These are phyloP conservation scores for Aspergillus affinis DNA, from an alignment of 495 filamentous ascomycete genomes.

Conservation along the genomic window DNA sequence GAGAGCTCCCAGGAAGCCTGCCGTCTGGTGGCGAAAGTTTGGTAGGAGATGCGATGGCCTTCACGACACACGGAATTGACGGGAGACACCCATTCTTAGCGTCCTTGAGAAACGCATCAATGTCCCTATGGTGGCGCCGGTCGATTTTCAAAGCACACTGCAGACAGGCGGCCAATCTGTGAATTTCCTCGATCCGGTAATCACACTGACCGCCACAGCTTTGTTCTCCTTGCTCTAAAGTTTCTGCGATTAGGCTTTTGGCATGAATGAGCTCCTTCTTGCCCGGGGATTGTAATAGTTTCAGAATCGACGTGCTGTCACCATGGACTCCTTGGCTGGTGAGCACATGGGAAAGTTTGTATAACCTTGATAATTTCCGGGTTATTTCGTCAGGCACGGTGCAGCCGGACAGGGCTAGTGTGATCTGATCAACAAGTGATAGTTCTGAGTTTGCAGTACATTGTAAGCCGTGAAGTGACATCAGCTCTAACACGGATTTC, in stretches of 20 bases:
- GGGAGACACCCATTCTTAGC: slow-evolving; percentile 18
- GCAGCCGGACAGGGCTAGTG: slow-evolving; percentile 9
- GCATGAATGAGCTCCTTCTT: not conserved
- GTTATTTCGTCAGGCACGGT: slow-evolving; percentile 1
- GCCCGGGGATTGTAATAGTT: not conserved
- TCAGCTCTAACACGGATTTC: slow-evolving; percentile 14
- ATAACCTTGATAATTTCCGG: slow-evolving; percentile 13
- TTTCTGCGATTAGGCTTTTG: not conserved
- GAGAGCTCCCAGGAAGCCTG: not conserved
- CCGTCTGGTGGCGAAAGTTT: not conserved
- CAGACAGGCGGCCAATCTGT: slow-evolving; percentile 9
- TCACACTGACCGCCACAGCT: not conserved
- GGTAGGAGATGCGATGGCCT: not conserved
- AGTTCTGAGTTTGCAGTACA: slow-evolving; percentile 9
- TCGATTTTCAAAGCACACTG: slow-evolving; percentile 9
- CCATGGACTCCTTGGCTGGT: not conserved
- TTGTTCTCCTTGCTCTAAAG: slow-evolving; percentile 1
- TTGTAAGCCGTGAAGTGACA: slow-evolving; percentile 11
- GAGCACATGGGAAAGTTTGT: slow-evolving; percentile 11
- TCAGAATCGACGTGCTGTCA: slow-evolving; percentile 1
- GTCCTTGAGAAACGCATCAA: slow-evolving; percentile 20
- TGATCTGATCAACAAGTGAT: slow-evolving; percentile 19
- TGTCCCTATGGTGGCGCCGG: slow-evolving; percentile 14
- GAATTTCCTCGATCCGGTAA: not conserved
- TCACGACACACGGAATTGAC: slow-evolving; percentile 12